These are phyloP conservation scores for Bigelowiella natans DNA, from an alignment of 78 protist genomes.

Conservation along the genomic window DNA sequence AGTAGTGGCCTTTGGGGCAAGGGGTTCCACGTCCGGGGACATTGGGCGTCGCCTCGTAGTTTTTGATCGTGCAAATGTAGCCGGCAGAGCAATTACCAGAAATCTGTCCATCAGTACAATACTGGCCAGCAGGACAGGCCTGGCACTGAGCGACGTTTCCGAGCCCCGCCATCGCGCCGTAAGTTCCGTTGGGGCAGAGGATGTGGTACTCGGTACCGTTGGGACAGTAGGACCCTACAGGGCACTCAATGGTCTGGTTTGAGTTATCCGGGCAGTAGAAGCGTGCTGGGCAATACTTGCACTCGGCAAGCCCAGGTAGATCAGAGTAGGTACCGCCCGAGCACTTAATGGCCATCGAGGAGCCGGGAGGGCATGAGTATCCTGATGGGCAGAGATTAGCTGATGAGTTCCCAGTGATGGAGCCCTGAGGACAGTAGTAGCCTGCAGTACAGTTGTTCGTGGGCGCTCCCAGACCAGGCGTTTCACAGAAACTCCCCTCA, in stretches of 20 bases:
- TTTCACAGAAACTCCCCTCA: neutral
- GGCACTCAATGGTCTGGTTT: neutral
- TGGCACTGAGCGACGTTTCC: neutral
- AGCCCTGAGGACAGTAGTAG: neutral
- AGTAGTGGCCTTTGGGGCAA: neutral
- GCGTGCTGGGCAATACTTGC: neutral
- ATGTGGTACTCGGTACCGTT: neutral
- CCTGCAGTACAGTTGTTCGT: neutral
- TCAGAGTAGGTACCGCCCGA: no score
- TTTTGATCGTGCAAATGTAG: neutral
- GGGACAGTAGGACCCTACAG: neutral
- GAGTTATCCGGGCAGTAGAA: neutral
- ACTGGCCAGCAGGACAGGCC: neutral
- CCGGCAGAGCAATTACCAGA: neutral
- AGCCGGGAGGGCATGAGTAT: neutral
- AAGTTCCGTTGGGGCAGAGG: neutral
- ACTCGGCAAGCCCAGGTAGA: neutral
- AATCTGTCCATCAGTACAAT: neutral
- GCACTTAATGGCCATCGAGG: no score
- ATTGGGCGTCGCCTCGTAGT: neutral
- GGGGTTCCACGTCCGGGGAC: neutral
- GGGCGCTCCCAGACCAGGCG: neutral
- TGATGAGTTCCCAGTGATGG: neutral
- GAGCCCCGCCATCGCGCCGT: neutral
- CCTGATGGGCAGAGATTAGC: neutral